Evolutionary conservation across 129 eudicot genomes (phyloP).

Genomic region (Flaveria robusta): DNA sequence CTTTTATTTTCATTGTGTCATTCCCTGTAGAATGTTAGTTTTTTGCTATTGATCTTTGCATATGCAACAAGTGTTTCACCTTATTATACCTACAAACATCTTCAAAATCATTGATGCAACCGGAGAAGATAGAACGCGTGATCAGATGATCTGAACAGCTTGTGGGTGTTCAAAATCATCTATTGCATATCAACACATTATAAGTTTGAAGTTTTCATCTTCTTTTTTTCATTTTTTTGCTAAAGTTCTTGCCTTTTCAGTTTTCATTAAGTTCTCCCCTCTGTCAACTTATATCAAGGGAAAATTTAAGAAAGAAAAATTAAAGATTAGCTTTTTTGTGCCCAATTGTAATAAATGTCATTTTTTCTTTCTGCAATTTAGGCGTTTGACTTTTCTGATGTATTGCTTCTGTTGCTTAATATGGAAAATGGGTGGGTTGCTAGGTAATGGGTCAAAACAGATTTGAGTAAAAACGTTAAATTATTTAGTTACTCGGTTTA

Average conservation of each 20-base stretch:
- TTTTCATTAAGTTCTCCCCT: conserved; percentile 23
- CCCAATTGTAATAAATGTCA: conserved; percentile 16
- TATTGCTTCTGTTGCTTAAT: conserved; percentile 1
- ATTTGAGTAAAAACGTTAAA: not conserved
- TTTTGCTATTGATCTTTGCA: conserved; percentile 52
- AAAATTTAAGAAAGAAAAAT: not conserved
- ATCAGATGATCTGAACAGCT: conserved; percentile 8
- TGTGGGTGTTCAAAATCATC: not conserved
- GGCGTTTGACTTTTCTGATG: conserved; percentile 2
- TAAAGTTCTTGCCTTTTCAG: conserved; percentile 19
- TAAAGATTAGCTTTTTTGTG: conserved; percentile 10
- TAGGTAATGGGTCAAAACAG: not conserved
- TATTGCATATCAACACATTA: not conserved
- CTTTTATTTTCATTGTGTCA: conserved; percentile 19
- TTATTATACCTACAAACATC: conserved; percentile 12
- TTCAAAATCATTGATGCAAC: conserved; percentile 9
- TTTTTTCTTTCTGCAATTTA: conserved; percentile 14
- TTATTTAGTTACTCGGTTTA: not conserved
- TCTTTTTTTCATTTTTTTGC: not conserved
- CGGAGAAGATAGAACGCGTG: not conserved
- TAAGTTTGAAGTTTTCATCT: conserved; percentile 7
- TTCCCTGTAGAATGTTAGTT: conserved; percentile 15
- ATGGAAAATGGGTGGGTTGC: not conserved
- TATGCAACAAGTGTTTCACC: conserved; percentile 37
- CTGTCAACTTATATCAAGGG: conserved; percentile 15